Conservation (phyloP, 768 basidiomycete species). For the Phlegmacium glaucopus region DNA sequence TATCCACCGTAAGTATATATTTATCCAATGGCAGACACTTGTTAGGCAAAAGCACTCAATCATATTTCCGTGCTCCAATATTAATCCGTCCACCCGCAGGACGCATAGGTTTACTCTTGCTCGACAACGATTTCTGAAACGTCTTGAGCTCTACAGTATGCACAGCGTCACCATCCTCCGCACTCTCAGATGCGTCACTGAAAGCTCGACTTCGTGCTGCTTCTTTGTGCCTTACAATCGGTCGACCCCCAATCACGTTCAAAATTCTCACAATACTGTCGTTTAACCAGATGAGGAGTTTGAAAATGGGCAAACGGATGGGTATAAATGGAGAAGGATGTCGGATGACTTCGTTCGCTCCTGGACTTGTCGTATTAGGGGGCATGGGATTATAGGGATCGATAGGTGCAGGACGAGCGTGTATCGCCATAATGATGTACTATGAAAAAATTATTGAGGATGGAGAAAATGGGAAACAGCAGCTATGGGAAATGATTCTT, state of each 20-base stretch:
- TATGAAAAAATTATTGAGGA: slow-evolving; percentile 28
- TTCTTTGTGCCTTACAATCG: slow-evolving; percentile 13
- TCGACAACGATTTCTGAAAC: slow-evolving; percentile 12
- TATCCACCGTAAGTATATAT: not conserved
- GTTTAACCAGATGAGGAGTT: slow-evolving; percentile 69
- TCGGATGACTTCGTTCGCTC: slow-evolving; percentile 37
- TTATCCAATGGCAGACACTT: not conserved
- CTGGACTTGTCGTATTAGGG: slow-evolving; percentile 16
- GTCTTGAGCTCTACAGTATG: slow-evolving; percentile 24
- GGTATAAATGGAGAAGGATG: slow-evolving; percentile 80
- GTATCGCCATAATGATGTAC: slow-evolving; percentile 85
- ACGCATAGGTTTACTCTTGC: slow-evolving; percentile 7
- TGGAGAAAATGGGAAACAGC: not conserved
- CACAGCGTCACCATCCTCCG: slow-evolving; percentile 49
- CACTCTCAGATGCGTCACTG: slow-evolving; percentile 52
- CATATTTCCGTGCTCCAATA: slow-evolving; percentile 41
- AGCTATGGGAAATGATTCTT: slow-evolving; percentile 17
- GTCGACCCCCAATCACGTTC: slow-evolving; percentile 46
- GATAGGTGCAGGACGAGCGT: slow-evolving; percentile 66
- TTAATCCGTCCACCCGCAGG: slow-evolving; percentile 28
- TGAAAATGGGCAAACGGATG: slow-evolving; percentile 76
- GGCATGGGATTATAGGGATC: slow-evolving; percentile 70
- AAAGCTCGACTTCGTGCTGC: slow-evolving; percentile 25
- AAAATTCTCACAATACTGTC: slow-evolving; percentile 62
- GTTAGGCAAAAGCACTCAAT: slow-evolving; percentile 28